phyloP scores from a whole-genome alignment of 257 asterid species.

The Coffea canephora region DNA sequence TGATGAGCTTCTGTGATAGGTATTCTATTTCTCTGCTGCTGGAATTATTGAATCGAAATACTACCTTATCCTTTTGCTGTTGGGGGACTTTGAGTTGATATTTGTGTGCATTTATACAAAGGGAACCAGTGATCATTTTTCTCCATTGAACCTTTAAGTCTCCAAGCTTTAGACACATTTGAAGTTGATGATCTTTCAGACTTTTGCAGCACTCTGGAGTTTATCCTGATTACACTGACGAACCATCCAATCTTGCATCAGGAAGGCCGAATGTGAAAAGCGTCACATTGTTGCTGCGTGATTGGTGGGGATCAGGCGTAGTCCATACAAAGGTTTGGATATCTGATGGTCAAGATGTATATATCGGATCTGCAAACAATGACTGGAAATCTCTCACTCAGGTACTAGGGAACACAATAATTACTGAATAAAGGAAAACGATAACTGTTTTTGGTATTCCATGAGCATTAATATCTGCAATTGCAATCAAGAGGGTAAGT shows the following conservation, averaged over 20 bases:
- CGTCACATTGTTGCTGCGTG: conserved; percentile 58
- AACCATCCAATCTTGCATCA: conserved; percentile 62
- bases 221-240: conserved; percentile 75
- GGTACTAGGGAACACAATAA: conserved; percentile 31
- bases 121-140: too few relatives aligned
- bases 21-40: background rate
- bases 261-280: conserved; percentile 76
- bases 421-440: background rate
- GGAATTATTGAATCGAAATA: background rate
- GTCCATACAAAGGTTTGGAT: conserved; percentile 93
- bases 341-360: conserved; percentile 65
- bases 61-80: background rate
- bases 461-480: background rate
- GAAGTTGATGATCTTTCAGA: conserved; percentile 41
- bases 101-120: background rate
- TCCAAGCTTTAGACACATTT: background rate
- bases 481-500: background rate
- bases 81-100: background rate
- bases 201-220: conserved; percentile 89
- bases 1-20: background rate
- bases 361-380: conserved; percentile 87
- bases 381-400: conserved; percentile 94
- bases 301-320: conserved; percentile 92
- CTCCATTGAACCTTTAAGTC: background rate
- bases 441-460: background rate